Conservation (phyloP, 768 basidiomycete species). For the Tricholoma hemisulphureum region DNA sequence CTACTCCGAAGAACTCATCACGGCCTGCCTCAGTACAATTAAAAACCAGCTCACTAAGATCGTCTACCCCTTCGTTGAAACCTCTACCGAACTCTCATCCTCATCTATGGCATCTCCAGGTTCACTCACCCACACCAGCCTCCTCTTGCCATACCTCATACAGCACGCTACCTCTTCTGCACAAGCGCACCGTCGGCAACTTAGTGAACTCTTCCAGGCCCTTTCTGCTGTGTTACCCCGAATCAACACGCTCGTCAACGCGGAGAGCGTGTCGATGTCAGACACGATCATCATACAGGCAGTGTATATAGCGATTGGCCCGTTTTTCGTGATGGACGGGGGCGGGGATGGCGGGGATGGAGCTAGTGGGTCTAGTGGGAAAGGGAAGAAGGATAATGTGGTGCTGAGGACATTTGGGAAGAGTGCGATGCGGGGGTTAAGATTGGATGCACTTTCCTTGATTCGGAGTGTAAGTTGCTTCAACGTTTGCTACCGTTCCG, state of each 20-base stretch:
- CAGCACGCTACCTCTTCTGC: constrained; percentile 38
- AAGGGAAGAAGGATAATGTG: constrained; percentile 56
- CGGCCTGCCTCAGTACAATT: constrained; percentile 67
- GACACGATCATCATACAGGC: constrained; percentile 90
- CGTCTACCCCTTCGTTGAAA: constrained; percentile 86
- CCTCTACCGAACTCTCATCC: constrained; percentile 41
- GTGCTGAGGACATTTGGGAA: constrained; percentile 70
- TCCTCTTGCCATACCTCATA: constrained; percentile 52
- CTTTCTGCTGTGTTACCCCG: constrained; percentile 70
- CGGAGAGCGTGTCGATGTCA: constrained; percentile 76
- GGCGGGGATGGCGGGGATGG: constrained; percentile 50
- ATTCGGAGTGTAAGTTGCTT: constrained; percentile 71
- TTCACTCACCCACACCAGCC: constrained; percentile 36
- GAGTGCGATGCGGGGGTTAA: constrained; percentile 77
- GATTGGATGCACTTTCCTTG: constrained; percentile 78
- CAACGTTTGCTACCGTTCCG: not conserved
- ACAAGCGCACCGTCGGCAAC: constrained; percentile 41
- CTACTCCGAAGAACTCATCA: constrained; percentile 93
- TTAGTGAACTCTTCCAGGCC: constrained; percentile 72
- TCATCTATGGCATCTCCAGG: constrained; percentile 23
- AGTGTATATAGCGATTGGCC: constrained; percentile 91
- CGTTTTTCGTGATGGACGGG: constrained; percentile 88
- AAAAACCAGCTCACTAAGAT: constrained; percentile 79
- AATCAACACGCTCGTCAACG: constrained; percentile 70
- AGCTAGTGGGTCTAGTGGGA: constrained; percentile 26